A percentile compares a stretch with the other conserved stretches of the same genome.
Evolutionary conservation across 164 flowering plant species (phyloP).

Genomic region (Cinnamomum micranthum): DNA sequence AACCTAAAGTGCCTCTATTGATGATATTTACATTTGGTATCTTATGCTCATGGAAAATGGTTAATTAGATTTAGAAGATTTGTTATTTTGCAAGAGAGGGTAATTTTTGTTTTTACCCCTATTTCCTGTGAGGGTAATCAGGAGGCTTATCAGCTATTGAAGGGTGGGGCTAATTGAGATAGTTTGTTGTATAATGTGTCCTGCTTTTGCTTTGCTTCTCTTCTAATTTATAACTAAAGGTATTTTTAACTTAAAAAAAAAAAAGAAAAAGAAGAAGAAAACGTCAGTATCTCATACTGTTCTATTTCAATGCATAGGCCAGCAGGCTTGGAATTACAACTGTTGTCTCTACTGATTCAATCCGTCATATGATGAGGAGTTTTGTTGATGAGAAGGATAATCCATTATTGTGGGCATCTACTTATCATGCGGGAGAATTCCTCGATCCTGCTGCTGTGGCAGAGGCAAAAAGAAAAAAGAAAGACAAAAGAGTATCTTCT

Average conservation of each 20-base stretch:
- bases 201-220: too few species aligned
- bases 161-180: too few species aligned
- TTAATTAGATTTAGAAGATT: too few species aligned
- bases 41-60: too few species aligned
- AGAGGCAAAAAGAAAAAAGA: constrained; percentile 63
- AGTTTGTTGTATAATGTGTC: too few species aligned
- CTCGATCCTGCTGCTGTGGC: constrained; percentile 76
- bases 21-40: too few species aligned
- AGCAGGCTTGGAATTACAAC: constrained; percentile 82
- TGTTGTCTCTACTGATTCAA: constrained; percentile 76
- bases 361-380: constrained; percentile 91
- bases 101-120: neutral
- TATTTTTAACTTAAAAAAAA: too few species aligned
- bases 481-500: constrained; percentile 42
- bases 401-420: constrained; percentile 80
- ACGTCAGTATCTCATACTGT: neutral
- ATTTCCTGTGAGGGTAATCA: too few species aligned
- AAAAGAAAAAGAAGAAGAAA: too few species aligned
- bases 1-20: too few species aligned
- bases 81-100: neutral
- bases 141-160: too few species aligned
- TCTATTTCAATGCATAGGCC: constrained; percentile 36
- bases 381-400: constrained; percentile 70
- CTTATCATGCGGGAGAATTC: constrained; percentile 81
- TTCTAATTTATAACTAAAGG: too few species aligned